A percentile compares a stretch with the other conserved stretches of the same genome.
Evolutionary conservation across 2,329 filamentous ascomycete genomes (phyloP).

Genomic region (Tetracladium maxilliforme): DNA sequence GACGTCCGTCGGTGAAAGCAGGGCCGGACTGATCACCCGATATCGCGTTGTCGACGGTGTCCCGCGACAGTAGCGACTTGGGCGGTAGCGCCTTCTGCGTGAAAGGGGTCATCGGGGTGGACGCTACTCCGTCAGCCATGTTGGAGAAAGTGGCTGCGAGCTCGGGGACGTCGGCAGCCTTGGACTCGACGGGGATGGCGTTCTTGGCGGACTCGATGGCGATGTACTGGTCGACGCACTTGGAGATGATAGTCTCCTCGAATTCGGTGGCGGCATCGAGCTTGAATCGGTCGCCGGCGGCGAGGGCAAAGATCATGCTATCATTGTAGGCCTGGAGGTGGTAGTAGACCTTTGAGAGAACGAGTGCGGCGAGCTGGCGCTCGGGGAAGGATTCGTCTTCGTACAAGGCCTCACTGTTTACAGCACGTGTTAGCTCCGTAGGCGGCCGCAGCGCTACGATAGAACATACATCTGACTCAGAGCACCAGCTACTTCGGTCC

Average conservation of each 20-base stretch:
- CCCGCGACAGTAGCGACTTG: conserved; percentile 85
- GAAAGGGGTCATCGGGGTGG: conserved; percentile 88
- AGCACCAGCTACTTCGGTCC: conserved; percentile 90
- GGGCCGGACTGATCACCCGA: conserved; percentile 37
- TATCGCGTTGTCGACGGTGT: conserved; percentile 48
- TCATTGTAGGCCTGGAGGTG: conserved; percentile 98
- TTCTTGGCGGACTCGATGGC: conserved; percentile 45
- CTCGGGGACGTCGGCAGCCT: conserved; percentile 31
- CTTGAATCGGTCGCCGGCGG: conserved; percentile 89
- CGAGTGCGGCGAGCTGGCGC: conserved; percentile 82
- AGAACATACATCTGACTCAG: conserved; percentile 77
- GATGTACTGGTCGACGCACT: conserved; percentile 97
- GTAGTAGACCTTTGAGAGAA: conserved; percentile 97
- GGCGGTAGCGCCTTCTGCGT: conserved; percentile 86
- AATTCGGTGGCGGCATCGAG: conserved; percentile 86
- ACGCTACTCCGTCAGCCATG: no score
- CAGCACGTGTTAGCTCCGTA: conserved; percentile 6
- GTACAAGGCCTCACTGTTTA: conserved; percentile 76
- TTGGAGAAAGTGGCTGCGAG: conserved; percentile 68
- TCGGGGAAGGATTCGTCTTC: conserved; percentile 93
- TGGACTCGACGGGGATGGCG: conserved; percentile 27
- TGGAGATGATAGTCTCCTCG: conserved; percentile 97
- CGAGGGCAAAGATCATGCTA: conserved; percentile 95
- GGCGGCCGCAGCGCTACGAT: not conserved
- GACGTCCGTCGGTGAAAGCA: conserved; percentile 15